Base-by-base conservation (phyloP, 441 rosid genomes). In the Theobroma grandiflorum region DNA sequence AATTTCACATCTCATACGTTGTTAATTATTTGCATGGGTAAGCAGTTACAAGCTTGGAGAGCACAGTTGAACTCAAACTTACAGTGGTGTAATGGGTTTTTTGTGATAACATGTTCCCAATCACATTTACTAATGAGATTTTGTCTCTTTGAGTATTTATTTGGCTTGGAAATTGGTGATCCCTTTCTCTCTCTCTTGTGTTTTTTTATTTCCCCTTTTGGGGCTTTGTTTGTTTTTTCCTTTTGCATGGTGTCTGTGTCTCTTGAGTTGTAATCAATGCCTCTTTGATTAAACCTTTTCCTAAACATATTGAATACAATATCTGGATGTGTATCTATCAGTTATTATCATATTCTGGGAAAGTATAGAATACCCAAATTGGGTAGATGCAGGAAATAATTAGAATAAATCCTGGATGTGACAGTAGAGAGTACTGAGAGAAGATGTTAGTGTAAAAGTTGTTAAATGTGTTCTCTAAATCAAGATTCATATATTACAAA, bases 1-100 rank as follows among this genome's bases (percentile, higher is more conserved):
- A 82, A 75, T 80, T 87, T 53, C 43, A 45, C 20, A 67, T 53
- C 77, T 59, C 62, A 10, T 45, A 22, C 50, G 47, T 59, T 4
- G 20, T 57, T 43, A 47, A 47, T 57, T 11, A 38, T 61, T 50
- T 78, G 45, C 40, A 64, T 52, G 16, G 11, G 6, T 63, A n/a
- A 33, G 43, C n/a, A 49, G 7, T 65, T 35, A 52, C 5, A 37
- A 53, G 38, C 65, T 52, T 50, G 64, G 43, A 4, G 50, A 57
- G 72, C 20, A 12, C 12, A 22, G 49, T 49, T 38, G 9, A 57
- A 61, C 16, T 22, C 22, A 58, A 20, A 40, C 37, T 38, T 58
- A 59, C 65, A 6, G 43, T 37, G 15, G 18, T 16, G 4, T 20
- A 16, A 3, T 40, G 31, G 22, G 6, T 4, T 10, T 38, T 42